Conservation (phyloP, 495 filamentous ascomycete species). For the Xylaria grammica region DNA sequence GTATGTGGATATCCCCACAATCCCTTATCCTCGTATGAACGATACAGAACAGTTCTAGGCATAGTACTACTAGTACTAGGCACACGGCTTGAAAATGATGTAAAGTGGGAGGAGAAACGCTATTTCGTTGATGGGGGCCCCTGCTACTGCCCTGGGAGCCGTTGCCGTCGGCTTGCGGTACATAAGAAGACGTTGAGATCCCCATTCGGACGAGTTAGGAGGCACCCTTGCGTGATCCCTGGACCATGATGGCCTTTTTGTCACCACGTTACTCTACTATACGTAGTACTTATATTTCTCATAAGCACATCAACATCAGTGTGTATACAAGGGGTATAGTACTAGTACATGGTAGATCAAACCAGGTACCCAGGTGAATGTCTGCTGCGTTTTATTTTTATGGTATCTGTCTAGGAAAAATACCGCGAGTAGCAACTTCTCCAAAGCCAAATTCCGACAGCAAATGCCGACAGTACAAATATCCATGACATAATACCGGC, state of each 20-base stretch:
- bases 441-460: slow-evolving; percentile 30
- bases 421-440: slow-evolving; percentile 22
- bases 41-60: slow-evolving; percentile 31
- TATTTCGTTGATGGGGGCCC: background rate
- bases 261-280: background rate
- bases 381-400: slow-evolving; percentile 12
- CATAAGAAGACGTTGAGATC: background rate
- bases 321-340: background rate
- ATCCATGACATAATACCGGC: slow-evolving; percentile 33
- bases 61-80: too few relatives aligned
- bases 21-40: slow-evolving; percentile 35
- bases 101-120: background rate
- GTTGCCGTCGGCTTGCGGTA: slow-evolving; percentile 10
- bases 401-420: slow-evolving; percentile 15
- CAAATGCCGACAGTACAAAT: slow-evolving; percentile 32
- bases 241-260: background rate
- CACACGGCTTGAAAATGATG: background rate
- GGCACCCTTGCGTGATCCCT: background rate
- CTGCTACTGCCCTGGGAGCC: too few relatives aligned
- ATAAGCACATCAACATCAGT: background rate
- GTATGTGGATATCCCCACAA: slow-evolving; percentile 31
- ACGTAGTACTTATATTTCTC: background rate
- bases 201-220: background rate
- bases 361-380: background rate
- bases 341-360: background rate